Evolutionary conservation across 2,329 filamentous ascomycete genomes (phyloP), one percentile per base, ranked within the genome.

Genomic region (Rhinocladiella similis): DNA sequence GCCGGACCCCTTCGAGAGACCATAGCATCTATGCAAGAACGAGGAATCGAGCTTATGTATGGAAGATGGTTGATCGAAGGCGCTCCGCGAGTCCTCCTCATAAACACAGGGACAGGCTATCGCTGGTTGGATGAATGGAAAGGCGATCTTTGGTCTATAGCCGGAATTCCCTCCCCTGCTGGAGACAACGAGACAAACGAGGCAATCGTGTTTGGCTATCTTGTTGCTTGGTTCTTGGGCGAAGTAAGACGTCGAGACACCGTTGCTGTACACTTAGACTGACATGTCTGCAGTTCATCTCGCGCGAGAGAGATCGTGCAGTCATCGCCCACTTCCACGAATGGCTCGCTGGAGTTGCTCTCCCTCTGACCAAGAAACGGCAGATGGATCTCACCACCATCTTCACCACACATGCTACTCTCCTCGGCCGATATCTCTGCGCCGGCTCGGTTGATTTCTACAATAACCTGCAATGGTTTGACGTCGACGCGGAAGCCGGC

Each of bases 291-390:
- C 66, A 96, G 92, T 97, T 92, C 73, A 91, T 96, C 61, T 90
- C 87, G 68, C 92, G 96, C 72, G 93, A 97, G 75, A 94, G 90
- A 75, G 87, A 86, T 65, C 89, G 85, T 69, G 94, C 94, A 3
- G 91, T 99, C 63, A 94, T 97, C 73, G 94, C 92, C 54, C 94
- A 99, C 74, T 97, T 97, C 79, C 94, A 99, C 79, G 94, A 99
- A 75, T 99, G 94, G 94, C 83, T 99, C 53, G 88, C 94, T 10
- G 94, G 93, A 75, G 94, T 97, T 48, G 93, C 90, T 49, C 81
- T 97, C 33, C 94, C 94, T 22, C 82, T 97, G 64, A 88, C 87
- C 77, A 96, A 95, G 79, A 96, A 90, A 82, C 86, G 94, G 60
- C 89, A 89, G 69, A 97, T 97, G 74, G 94, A 97, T 70, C 83